Conservation (phyloP, 495 filamentous ascomycete genomes). For the Penicillium herquei region DNA sequence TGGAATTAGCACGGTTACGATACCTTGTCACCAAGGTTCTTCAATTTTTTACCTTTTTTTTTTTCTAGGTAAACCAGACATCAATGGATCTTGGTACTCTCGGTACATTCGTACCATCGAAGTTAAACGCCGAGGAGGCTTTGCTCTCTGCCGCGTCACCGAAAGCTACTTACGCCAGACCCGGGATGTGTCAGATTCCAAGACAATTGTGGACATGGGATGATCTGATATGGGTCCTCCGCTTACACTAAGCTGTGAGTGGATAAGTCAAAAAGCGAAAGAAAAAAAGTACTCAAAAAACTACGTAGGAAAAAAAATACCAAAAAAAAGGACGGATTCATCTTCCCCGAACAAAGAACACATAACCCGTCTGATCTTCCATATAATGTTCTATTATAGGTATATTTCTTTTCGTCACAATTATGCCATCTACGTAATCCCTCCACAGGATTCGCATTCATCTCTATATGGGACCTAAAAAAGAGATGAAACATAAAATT, state of each 20-base stretch:
- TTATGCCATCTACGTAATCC: not conserved
- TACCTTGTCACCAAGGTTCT: not conserved
- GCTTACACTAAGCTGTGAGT: not conserved
- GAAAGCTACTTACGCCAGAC: not conserved
- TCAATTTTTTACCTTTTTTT: not conserved
- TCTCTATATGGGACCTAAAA: not conserved
- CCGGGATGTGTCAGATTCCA: constrained; percentile 16
- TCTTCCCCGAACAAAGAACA: too few species aligned
- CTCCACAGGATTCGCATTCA: not conserved
- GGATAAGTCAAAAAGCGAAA: not conserved
- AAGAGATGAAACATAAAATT: constrained; percentile 18
- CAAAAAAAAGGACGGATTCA: too few species aligned
- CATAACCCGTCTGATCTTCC: too few species aligned
- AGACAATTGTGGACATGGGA: constrained; percentile 9
- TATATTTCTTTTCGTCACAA: not conserved
- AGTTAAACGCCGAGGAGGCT: not conserved
- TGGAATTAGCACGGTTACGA: not conserved
- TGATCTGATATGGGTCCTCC: constrained; percentile 18
- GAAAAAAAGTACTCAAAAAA: not conserved
- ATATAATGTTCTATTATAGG: too few species aligned
- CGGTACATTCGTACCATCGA: not conserved
- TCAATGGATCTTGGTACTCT: constrained; percentile 4
- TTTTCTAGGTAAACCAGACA: not conserved
- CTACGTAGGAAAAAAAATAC: not conserved
- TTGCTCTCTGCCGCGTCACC: constrained; percentile 7